Conservation (phyloP, 1,284 basidiomycete genomes). For the Exobasidium cylindrosporum region DNA sequence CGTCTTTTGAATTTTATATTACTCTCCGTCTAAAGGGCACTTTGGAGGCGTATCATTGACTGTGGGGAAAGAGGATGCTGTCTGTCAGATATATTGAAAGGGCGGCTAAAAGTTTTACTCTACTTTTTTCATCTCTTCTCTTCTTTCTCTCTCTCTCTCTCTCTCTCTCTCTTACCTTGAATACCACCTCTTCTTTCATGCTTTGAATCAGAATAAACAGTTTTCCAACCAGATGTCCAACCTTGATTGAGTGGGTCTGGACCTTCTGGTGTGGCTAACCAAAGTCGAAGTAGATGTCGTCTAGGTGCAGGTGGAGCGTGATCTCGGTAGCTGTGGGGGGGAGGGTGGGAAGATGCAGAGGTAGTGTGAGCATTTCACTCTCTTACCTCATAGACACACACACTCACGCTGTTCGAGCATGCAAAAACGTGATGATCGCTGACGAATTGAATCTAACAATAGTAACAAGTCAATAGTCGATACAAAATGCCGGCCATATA, state of each 20-base stretch:
- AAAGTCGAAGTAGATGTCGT: constrained; percentile 58
- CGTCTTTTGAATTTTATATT: no score
- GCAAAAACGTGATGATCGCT: constrained; percentile 55
- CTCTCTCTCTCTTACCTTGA: no score
- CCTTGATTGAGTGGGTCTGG: constrained; percentile 40
- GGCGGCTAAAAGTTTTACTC: neutral
- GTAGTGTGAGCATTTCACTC: no score
- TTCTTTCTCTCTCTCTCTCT: neutral
- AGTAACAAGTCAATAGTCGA: constrained; percentile 25
- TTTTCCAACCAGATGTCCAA: constrained; percentile 21
- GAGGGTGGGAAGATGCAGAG: no score
- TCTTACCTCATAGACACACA: no score
- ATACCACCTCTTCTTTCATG: constrained; percentile 53
- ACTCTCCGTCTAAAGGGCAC: constrained; percentile 58
- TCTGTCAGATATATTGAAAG: neutral
- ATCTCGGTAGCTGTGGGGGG: constrained; percentile 55
- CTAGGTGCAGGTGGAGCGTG: constrained; percentile 54
- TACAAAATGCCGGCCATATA: constrained; percentile 53
- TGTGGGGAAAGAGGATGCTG: constrained; percentile 36
- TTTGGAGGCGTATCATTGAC: constrained; percentile 54
- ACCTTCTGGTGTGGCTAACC: constrained; percentile 58
- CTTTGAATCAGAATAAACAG: constrained; percentile 55
- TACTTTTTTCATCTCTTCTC: neutral
- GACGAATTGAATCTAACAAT: constrained; percentile 28
- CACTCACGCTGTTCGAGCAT: constrained; percentile 55